Conservation (phyloP, 768 basidiomycete species). For the Termitomyces sp. region DNA sequence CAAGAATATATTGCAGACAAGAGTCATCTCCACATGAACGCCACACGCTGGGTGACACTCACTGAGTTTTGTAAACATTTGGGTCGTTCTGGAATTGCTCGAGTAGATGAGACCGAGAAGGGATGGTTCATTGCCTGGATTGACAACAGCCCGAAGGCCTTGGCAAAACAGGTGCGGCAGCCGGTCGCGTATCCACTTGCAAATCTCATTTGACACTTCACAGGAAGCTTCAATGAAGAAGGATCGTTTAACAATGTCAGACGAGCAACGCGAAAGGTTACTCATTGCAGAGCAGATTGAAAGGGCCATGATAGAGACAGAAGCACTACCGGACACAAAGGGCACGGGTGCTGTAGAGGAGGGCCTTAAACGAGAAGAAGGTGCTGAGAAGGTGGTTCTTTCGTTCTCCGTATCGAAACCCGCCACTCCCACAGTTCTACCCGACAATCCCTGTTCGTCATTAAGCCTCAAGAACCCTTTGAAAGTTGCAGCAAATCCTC, state of each 20-base stretch:
- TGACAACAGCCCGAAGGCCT: slow-evolving; percentile 90
- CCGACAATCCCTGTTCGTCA: slow-evolving; percentile 27
- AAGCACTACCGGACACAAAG: slow-evolving; percentile 26
- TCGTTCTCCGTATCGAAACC: slow-evolving; percentile 58
- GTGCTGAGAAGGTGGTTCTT: slow-evolving; percentile 67
- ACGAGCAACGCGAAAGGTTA: slow-evolving; percentile 89
- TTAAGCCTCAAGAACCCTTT: slow-evolving; percentile 58
- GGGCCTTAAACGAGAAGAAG: slow-evolving; percentile 69
- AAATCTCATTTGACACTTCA: slow-evolving; percentile 6
- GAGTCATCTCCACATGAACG: slow-evolving; percentile 94
- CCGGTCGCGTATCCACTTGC: not conserved
- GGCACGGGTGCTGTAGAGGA: slow-evolving; percentile 40
- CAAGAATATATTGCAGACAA: slow-evolving; percentile 98
- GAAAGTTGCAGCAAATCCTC: slow-evolving; percentile 51
- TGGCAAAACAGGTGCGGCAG: slow-evolving; percentile 74
- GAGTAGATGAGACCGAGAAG: slow-evolving; percentile 98
- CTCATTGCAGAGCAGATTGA: slow-evolving; percentile 93
- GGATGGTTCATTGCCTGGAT: slow-evolving; percentile 98
- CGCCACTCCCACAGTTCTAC: slow-evolving; percentile 19
- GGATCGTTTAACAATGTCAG: slow-evolving; percentile 85
- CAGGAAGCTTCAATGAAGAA: slow-evolving; percentile 86
- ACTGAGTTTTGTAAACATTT: slow-evolving; percentile 94
- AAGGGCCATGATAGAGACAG: slow-evolving; percentile 57
- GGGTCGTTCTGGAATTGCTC: slow-evolving; percentile 77
- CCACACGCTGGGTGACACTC: slow-evolving; percentile 95